A percentile compares a stretch with the other conserved stretches of the same genome.
Evolutionary conservation across 192 early-diverging fungal genomes (phyloP).

Genomic region (Jimgerdemannia flammicorona): DNA sequence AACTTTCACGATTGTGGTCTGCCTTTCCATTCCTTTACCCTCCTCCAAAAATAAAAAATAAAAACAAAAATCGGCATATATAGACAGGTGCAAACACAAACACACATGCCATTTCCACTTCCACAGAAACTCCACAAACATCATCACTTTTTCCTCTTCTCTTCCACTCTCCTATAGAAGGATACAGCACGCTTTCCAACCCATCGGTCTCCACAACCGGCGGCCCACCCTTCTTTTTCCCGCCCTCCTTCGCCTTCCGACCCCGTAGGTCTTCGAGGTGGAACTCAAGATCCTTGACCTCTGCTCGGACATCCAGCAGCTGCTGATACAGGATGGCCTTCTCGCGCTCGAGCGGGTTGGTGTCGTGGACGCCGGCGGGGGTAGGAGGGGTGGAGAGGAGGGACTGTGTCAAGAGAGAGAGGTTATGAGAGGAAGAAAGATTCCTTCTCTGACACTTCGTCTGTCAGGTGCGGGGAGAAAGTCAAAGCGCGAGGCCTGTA

Average conservation of each 20-base stretch:
- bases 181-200: background rate
- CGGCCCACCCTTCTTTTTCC: background rate
- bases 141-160: too few species aligned
- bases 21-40: too few species aligned
- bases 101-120: too few species aligned
- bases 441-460: background rate
- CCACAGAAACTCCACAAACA: too few species aligned
- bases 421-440: background rate
- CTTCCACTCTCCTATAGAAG: background rate
- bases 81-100: too few species aligned
- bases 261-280: background rate
- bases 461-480: too few species aligned
- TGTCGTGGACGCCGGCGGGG: background rate
- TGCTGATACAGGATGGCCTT: background rate
- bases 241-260: background rate
- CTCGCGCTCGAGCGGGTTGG: background rate
- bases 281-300: background rate
- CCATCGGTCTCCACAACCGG: background rate
- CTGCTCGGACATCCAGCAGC: background rate
- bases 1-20: background rate
- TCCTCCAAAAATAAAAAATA: background rate
- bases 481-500: too few species aligned
- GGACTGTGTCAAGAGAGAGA: background rate
- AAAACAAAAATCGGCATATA: background rate
- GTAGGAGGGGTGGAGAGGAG: background rate